Evolutionary conservation across 768 basidiomycete genomes (phyloP).

Genomic region (Trametes coccinea): DNA sequence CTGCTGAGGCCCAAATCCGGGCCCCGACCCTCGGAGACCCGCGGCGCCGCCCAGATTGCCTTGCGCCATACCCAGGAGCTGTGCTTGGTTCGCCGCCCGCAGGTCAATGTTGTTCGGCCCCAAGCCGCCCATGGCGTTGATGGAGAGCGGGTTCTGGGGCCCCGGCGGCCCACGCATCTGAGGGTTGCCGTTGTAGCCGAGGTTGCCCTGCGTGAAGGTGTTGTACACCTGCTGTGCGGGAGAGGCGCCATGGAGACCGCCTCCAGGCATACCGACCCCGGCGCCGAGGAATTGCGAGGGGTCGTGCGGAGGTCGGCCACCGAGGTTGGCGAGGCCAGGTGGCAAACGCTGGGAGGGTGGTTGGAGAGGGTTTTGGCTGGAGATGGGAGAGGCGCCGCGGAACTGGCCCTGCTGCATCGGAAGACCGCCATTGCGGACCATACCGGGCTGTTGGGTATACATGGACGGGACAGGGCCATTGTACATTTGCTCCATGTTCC

Average conservation of each 20-base stretch:
- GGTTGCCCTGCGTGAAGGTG: slow-evolving; percentile 45
- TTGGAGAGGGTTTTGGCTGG: slow-evolving; percentile 46
- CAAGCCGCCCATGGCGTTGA: slow-evolving; percentile 53
- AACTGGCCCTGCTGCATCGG: slow-evolving; percentile 61
- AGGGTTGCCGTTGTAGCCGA: slow-evolving; percentile 32
- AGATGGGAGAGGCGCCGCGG: slow-evolving; percentile 70
- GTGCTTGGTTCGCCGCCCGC: slow-evolving; percentile 49
- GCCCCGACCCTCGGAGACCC: slow-evolving; percentile 44
- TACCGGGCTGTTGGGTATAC: slow-evolving; percentile 47
- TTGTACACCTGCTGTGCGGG: slow-evolving; percentile 49
- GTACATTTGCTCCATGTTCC: slow-evolving; percentile 59
- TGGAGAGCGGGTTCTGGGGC: slow-evolving; percentile 44
- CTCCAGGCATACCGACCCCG: slow-evolving; percentile 34
- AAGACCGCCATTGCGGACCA: slow-evolving; percentile 52
- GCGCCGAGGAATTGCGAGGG: slow-evolving; percentile 57
- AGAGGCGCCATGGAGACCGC: slow-evolving; percentile 47
- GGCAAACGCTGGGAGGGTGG: slow-evolving; percentile 58
- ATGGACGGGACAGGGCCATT: slow-evolving; percentile 47
- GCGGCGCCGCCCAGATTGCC: slow-evolving; percentile 46
- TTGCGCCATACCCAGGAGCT: slow-evolving; percentile 46
- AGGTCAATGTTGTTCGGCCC: slow-evolving; percentile 58
- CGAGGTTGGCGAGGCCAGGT: slow-evolving; percentile 79
- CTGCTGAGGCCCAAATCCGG: slow-evolving; percentile 52
- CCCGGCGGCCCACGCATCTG: slow-evolving; percentile 55
- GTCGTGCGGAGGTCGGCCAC: slow-evolving; percentile 80